These are phyloP conservation scores for Gaultheria prostrata DNA, from an alignment of 148 eudicot species.

Conservation along the genomic window DNA sequence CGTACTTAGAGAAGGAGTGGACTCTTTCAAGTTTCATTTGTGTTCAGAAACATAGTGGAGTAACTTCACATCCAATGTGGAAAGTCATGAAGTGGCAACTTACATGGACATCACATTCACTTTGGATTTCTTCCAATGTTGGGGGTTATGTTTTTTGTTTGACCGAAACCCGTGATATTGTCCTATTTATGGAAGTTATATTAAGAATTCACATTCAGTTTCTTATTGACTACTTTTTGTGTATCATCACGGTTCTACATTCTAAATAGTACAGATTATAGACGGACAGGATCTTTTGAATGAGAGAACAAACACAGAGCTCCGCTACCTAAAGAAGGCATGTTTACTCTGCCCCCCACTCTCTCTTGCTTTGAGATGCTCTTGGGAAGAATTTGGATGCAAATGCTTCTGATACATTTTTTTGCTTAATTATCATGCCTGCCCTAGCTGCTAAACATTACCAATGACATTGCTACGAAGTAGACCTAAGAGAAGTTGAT, in stretches of 20 bases:
- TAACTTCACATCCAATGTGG: background rate
- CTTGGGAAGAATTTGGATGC: background rate
- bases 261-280: constrained; percentile 51
- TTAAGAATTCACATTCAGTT: background rate
- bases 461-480: background rate
- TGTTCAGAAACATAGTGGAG: background rate
- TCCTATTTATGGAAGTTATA: background rate
- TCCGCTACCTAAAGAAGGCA: constrained; percentile 80
- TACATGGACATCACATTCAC: background rate
- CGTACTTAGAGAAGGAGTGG: background rate
- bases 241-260: background rate
- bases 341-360: constrained; percentile 11
- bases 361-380: background rate
- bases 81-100: background rate
- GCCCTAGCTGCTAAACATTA: background rate
- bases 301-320: constrained; percentile 85
- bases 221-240: background rate
- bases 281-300: constrained; percentile 87
- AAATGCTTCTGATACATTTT: background rate
- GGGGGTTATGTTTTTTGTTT: background rate
- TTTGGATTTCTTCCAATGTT: background rate
- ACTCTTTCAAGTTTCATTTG: background rate
- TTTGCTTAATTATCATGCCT: background rate
- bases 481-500: background rate
- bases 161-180: background rate